Conservation (phyloP, 345 rosid genomes). For the Dimocarpus longan region DNA sequence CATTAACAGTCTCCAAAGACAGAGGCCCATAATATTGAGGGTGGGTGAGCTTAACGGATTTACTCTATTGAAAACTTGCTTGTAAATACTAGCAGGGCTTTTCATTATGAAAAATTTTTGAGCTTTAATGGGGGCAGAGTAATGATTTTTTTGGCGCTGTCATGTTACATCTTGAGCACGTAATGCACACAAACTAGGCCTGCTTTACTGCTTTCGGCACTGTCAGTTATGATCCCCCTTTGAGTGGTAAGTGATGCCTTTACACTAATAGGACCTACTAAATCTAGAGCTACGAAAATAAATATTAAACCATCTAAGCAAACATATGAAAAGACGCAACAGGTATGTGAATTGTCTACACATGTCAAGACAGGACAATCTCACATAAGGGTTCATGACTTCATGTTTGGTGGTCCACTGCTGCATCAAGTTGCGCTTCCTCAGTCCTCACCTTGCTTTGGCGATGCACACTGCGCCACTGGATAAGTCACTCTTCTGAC, state of each 20-base stretch:
- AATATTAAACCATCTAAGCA: not conserved
- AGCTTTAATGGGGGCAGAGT: not conserved
- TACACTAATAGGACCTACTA: constrained; percentile 3
- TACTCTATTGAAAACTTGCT: not conserved
- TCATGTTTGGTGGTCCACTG: not conserved
- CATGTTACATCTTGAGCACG: not conserved
- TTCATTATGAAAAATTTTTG: not conserved
- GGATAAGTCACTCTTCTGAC: not conserved
- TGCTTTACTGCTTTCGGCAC: not conserved
- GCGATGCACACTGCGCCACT: not conserved
- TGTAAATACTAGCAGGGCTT: not conserved
- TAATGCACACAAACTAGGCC: constrained; percentile 1
- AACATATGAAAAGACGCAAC: not conserved
- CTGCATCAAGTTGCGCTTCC: not conserved
- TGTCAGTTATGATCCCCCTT: not conserved
- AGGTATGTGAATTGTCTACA: not conserved
- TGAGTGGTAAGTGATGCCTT: not conserved
- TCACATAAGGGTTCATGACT: not conserved
- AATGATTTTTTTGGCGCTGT: not conserved
- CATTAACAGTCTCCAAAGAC: not conserved
- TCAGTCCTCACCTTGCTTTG: not conserved
- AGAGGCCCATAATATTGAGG: not conserved
- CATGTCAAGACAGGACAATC: not conserved
- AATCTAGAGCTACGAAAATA: not conserved
- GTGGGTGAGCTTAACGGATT: not conserved